Evolutionary conservation across 2,329 filamentous ascomycete genomes (phyloP), one percentile per base, ranked within the genome.

Genomic region (Fusarium torreyae): DNA sequence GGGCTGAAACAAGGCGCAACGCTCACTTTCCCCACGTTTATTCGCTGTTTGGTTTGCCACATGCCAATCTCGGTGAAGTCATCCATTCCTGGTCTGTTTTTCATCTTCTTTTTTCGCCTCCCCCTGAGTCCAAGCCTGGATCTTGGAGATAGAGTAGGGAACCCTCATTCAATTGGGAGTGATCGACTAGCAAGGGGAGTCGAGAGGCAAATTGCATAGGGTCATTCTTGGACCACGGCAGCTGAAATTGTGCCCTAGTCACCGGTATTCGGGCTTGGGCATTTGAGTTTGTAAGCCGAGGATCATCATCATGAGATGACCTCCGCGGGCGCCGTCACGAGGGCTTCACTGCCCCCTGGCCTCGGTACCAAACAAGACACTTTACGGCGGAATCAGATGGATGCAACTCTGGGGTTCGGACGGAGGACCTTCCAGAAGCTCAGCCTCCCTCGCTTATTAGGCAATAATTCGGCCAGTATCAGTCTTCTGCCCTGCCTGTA

Each of bases 41-140:
- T 65, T 65, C 24, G 62, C 24, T 34, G 20, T 6, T 22, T 15
- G 9, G 57, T 72, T 74, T 70, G 71, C 69, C 71, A 72, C 71
- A 73, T 73, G 54, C 69, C 60, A 61, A 55, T 46, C n/a, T 34
- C 51, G 65, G 68, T 63, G 55, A 73, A 71, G 60, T 61, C 71
- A 68, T 63, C 31, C 63, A 66, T 66, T 62, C 62, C 60, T 34
- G 31, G 26, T 18, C 42, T 56, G 18, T 43, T 31, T 36, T 68
- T 54, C 53, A 40, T 62, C 38, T 44, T 50, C 26, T 39, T 31
- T 49, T 70, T 73, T 63, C 59, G 66, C 66, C 69, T 61, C 63
- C 70, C 63, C 69, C 66, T 70, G 66, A 57, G 26, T 24, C 22
- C 10, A 38, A 46, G 33, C 45, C n/a, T 39, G 40, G 26, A 24